Evolutionary conservation across 495 filamentous ascomycete species (phyloP).

Genomic region (Hypoxylon lenormandii): DNA sequence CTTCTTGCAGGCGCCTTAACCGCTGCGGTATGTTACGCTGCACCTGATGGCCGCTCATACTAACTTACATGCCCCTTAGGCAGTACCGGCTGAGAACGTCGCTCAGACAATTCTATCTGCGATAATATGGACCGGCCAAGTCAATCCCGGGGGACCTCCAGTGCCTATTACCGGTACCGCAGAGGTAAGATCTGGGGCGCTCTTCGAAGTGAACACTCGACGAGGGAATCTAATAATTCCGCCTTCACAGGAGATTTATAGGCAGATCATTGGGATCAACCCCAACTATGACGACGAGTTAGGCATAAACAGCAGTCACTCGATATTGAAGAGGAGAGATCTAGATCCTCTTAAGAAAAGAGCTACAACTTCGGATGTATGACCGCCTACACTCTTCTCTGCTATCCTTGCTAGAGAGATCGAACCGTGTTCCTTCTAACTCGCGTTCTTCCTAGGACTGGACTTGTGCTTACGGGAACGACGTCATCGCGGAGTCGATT

Average conservation of each 20-base stretch:
- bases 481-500: conserved; percentile 33
- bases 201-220: background rate
- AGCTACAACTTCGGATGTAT: conserved; percentile 36
- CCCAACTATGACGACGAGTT: conserved; percentile 37
- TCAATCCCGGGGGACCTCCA: conserved; percentile 16
- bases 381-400: background rate
- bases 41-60: conserved; percentile 1
- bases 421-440: conserved; percentile 5
- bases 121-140: conserved; percentile 33
- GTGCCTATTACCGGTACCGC: conserved; percentile 32
- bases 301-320: conserved; percentile 28
- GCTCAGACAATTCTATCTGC: conserved; percentile 1
- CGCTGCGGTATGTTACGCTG: conserved; percentile 12
- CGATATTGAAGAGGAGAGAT: conserved; percentile 16
- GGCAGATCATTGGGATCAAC: conserved; percentile 27
- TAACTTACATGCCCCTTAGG: conserved; percentile 2
- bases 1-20: conserved; percentile 13
- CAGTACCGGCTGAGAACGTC: conserved; percentile 15
- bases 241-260: conserved; percentile 31
- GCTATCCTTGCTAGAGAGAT: background rate
- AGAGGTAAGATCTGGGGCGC: conserved; percentile 6
- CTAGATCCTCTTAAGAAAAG: conserved; percentile 27
- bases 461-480: conserved; percentile 37
- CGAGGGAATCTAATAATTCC: conserved; percentile 1
- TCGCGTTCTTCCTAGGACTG: conserved; percentile 20